A percentile compares a stretch with the other conserved stretches of the same genome.
phyloP scores from a whole-genome alignment of 1,284 basidiomycete species.

The Ceratobasidium theobromae region DNA sequence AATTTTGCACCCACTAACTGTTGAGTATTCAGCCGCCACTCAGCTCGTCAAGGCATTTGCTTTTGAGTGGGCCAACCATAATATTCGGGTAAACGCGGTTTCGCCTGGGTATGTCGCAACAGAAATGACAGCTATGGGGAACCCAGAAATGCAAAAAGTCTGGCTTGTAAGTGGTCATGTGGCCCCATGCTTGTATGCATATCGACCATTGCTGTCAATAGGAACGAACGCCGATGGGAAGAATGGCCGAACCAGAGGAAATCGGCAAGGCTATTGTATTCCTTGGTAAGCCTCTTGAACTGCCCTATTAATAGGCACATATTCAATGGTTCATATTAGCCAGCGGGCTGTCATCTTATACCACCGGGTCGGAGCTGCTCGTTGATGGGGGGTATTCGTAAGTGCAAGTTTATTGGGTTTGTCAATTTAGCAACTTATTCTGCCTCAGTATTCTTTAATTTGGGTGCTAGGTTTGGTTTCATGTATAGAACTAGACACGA shows the following conservation, averaged over 20 bases:
- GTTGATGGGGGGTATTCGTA: conserved; percentile 27
- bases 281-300: not conserved
- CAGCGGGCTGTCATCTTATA: conserved; percentile 23
- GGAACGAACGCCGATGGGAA: conserved; percentile 19
- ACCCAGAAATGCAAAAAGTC: conserved; percentile 26
- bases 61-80: conserved; percentile 57
- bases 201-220: not conserved
- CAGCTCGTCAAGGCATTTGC: conserved; percentile 59
- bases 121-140: conserved; percentile 26
- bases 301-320: not conserved
- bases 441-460: not conserved
- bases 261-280: conserved; percentile 18
- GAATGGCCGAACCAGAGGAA: conserved; percentile 18
- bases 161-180: conserved; percentile 14
- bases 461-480: not conserved
- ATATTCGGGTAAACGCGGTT: conserved; percentile 61
- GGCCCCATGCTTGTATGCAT: not conserved
- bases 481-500: not conserved
- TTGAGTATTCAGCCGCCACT: conserved; percentile 61
- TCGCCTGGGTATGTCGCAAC: conserved; percentile 59
- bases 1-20: conserved; percentile 20
- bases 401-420: not conserved
- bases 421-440: not conserved
- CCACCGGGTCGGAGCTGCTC: conserved; percentile 17
- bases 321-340: not conserved